Evolutionary conservation across 2,329 filamentous ascomycete genomes (phyloP), one percentile per base, ranked within the genome.

Genomic region (Monilinia laxa): DNA sequence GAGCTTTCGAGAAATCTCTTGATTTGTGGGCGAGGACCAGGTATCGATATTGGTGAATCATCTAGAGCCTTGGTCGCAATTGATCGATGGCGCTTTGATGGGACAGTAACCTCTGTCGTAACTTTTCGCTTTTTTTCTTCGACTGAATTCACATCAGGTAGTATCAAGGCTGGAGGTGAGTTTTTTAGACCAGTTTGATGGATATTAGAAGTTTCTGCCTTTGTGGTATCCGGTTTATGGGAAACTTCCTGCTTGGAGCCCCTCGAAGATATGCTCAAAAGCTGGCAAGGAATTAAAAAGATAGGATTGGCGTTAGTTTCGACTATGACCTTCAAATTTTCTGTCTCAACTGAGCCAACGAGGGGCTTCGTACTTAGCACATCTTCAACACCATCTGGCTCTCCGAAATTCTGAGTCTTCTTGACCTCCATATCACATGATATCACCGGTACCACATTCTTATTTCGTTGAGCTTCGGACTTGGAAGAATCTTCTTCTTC

Each of bases 51-150:
- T 35, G 35, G 42, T 25, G 45, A 14, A 53, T 35, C 25, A n/a
- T 38, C 55, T 38, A 12, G 28, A 28, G 45, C 16, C 12, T 35
- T 28, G 35, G 51, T 55, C 23, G 23, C 4, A 31, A 63, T 47
- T n/a, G 49, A 20, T 40, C 56, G 49, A 25, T n/a, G 56, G 28
- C 64, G 54, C 20, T 66, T 66, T 5, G 64, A 25, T 54, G 47
- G 56, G 9, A 28, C 6, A n/a, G 35, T 10, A 52, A 42, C n/a
- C 12, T 40, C 57, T 42, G 11, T 25, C 53, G 18, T 35, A n/a
- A 55, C 38, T 16, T 66, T 66, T n/a, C 64, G 47, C 28, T 66
- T 66, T 11, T 66, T 66, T 28, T 66, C 64, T 6, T 62, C 56
- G 23, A 42, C 14, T 18, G 18, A 20, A 23, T 6, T 12, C n/a